Evolutionary conservation across 192 early-diverging fungal species (phyloP), one percentile per base, ranked within the genome.

Genomic region (Lobulomyces angularis): DNA sequence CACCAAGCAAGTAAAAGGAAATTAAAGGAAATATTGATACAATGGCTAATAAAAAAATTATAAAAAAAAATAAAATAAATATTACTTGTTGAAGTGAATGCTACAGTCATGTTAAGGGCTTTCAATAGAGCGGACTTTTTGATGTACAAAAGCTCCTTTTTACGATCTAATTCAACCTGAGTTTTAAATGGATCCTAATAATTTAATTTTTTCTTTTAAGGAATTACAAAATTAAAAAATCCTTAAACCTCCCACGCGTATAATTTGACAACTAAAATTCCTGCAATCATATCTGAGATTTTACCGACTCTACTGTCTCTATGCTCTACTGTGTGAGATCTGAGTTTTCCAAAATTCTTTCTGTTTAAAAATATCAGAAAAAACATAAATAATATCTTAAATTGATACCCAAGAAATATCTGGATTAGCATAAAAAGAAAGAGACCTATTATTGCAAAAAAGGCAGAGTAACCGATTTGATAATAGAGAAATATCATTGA

Each of bases 171-270:
- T 24, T 55, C 43, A 46, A 72, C 65, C 22, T 27, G 55, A 7
- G 48, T 19, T 16, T 41, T 44, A 48, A 65, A 66, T 0, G 69
- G 59, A 5, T 33, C 23, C n/a, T n/a, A n/a, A n/a, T n/a, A n/a
- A n/a, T n/a, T n/a, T n/a, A n/a, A n/a, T n/a, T n/a, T n/a, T n/a
- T n/a, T n/a, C n/a, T n/a, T n/a, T n/a, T n/a, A n/a, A n/a, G n/a
- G n/a, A n/a, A n/a, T n/a, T n/a, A n/a, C n/a, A n/a, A n/a, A n/a
- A n/a, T n/a, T n/a, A n/a, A n/a, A n/a, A n/a, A n/a, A n/a, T n/a
- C n/a, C n/a, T n/a, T n/a, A n/a, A n/a, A n/a, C n/a, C 51, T 72
- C 69, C 69, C 69, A 72, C 2, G 62, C 69, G 48, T 69, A 67
- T 3, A 65, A 28, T 43, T 71, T 72, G 29, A 72, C 62, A 21